phyloP scores from a whole-genome alignment of 1,284 basidiomycete species.

The Rhizoctonia solani region DNA sequence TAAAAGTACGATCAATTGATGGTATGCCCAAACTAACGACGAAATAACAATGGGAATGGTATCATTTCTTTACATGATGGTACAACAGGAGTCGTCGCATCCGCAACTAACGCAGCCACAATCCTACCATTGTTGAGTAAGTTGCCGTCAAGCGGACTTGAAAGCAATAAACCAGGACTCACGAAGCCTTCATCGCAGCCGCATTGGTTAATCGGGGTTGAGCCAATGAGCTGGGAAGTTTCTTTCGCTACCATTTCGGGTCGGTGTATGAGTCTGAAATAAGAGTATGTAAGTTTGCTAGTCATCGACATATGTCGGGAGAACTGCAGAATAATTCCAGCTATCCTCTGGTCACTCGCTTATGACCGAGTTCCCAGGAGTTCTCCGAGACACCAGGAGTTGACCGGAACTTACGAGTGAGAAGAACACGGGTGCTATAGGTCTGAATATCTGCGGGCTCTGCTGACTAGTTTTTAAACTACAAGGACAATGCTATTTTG shows the following conservation, averaged over 20 bases:
- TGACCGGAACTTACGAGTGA: too few species aligned
- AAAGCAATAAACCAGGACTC: not conserved
- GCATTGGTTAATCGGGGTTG: conserved; percentile 5
- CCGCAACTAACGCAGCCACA: conserved; percentile 16
- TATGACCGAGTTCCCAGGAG: too few species aligned
- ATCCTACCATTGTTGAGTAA: not conserved
- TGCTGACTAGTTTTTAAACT: too few species aligned
- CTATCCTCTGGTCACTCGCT: too few species aligned
- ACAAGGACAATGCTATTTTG: too few species aligned
- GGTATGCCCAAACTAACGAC: too few species aligned
- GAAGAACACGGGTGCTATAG: too few species aligned
- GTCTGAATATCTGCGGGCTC: too few species aligned
- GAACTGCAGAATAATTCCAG: too few species aligned
- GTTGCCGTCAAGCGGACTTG: not conserved
- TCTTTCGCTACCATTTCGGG: conserved; percentile 7
- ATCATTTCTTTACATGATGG: not conserved
- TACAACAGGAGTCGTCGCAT: conserved; percentile 14
- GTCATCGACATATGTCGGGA: not conserved
- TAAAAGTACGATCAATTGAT: too few species aligned
- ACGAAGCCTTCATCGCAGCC: not conserved
- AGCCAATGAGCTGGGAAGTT: not conserved
- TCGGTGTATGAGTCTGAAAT: not conserved
- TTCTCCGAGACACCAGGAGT: too few species aligned
- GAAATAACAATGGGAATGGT: too few species aligned
- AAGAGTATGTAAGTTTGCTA: not conserved